Evolutionary conservation across 495 filamentous ascomycete species (phyloP).

Genomic region (Podospora comata): DNA sequence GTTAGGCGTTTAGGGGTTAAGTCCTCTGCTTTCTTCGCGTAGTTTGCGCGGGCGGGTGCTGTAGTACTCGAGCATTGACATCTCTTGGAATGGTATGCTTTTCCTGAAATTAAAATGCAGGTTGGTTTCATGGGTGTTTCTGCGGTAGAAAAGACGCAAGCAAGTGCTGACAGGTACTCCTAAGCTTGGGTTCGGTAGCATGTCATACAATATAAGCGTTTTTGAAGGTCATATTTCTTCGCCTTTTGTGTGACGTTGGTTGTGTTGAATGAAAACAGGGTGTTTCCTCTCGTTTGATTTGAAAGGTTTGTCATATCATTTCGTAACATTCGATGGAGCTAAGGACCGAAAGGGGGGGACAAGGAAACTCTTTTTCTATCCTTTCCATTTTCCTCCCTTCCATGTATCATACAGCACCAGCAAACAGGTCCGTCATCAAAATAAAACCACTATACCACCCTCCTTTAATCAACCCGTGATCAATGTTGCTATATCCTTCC

Average conservation of each 20-base stretch:
- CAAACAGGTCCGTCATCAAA: not conserved
- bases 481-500: not conserved
- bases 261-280: no score
- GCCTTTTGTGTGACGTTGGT: no score
- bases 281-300: no score
- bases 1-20: not conserved
- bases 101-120: not conserved
- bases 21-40: not conserved
- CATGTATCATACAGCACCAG: not conserved
- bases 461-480: not conserved
- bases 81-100: not conserved
- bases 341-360: not conserved
- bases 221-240: no score
- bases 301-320: not conserved
- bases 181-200: not conserved
- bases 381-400: not conserved
- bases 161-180: not conserved
- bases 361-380: not conserved
- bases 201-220: not conserved
- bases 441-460: not conserved
- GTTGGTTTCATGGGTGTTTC: not conserved
- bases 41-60: not conserved
- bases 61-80: not conserved
- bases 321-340: not conserved
- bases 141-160: not conserved